Evolutionary conservation across 2,329 filamentous ascomycete species (phyloP).

Genomic region (Tricladium varicosporioides): DNA sequence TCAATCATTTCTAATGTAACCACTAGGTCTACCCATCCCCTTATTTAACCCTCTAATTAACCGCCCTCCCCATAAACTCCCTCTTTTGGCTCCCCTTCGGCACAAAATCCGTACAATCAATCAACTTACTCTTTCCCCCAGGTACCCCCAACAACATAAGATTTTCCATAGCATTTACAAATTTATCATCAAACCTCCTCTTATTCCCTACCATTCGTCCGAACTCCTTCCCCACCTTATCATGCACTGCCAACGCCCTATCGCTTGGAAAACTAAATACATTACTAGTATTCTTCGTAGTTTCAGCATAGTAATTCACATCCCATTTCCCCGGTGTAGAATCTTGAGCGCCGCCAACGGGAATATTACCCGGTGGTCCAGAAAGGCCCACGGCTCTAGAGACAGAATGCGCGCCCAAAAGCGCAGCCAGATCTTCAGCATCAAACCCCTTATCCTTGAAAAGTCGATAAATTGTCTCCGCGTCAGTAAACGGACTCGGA

Average conservation of each 20-base stretch:
- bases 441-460: conserved; percentile 39
- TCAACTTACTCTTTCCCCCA: conserved; percentile 1
- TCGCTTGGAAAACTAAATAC: conserved; percentile 82
- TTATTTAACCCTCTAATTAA: too few relatives aligned
- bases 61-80: background rate
- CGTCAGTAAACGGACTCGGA: conserved; percentile 1
- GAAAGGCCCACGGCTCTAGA: conserved; percentile 30
- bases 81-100: conserved; percentile 7
- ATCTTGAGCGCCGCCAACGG: conserved; percentile 32
- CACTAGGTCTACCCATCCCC: too few relatives aligned
- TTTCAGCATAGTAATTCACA: conserved; percentile 37
- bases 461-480: conserved; percentile 24
- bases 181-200: conserved; percentile 36
- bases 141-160: conserved; percentile 19
- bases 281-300: conserved; percentile 25
- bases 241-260: conserved; percentile 87
- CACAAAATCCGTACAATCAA: conserved; percentile 17
- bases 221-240: conserved; percentile 53
- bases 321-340: conserved; percentile 38
- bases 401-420: conserved; percentile 38
- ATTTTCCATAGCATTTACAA: conserved; percentile 28
- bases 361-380: conserved; percentile 22
- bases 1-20: too few relatives aligned
- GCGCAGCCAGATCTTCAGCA: conserved; percentile 36
- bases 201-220: conserved; percentile 35